A percentile compares a stretch with the other conserved stretches of the same genome.
These are phyloP conservation scores for Boechera divaricarpa DNA, from an alignment of 345 rosid genomes.

Conservation along the genomic window DNA sequence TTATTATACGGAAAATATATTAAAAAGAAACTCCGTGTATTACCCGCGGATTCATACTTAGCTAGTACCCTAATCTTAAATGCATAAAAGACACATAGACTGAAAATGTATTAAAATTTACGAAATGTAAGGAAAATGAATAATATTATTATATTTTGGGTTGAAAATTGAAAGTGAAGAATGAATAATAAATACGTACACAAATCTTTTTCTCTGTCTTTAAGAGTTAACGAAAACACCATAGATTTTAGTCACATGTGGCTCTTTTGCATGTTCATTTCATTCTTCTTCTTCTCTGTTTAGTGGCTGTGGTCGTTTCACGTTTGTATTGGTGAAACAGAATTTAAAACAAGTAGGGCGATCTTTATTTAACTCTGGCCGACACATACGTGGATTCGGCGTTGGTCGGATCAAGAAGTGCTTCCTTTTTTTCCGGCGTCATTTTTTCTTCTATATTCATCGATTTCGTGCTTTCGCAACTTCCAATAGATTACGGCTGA, in stretches of 20 bases:
- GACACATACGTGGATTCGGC: conserved; percentile 47
- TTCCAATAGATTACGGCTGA: conserved; percentile 88
- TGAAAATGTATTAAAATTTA: no score
- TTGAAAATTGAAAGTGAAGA: background rate
- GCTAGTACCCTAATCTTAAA: background rate
- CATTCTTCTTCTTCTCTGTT: conserved; percentile 20
- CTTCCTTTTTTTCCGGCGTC: conserved; percentile 51
- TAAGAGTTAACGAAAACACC: conserved; percentile 11
- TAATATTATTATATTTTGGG: background rate
- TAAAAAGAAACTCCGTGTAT: conserved; percentile 32
- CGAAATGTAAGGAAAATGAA: background rate
- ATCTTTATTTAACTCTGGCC: conserved; percentile 93
- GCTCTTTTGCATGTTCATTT: conserved; percentile 39
- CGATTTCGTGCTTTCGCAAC: conserved; percentile 54
- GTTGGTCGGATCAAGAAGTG: conserved; percentile 53
- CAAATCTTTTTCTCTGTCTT: conserved; percentile 17
- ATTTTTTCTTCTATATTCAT: conserved; percentile 31
- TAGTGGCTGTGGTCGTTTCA: conserved; percentile 6
- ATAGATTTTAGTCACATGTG: conserved; percentile 35
- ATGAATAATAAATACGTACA: conserved; percentile 15
- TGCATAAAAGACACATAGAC: background rate
- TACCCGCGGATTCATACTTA: conserved; percentile 28
- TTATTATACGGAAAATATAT: background rate
- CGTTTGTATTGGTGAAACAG: conserved; percentile 42
- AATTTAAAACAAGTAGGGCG: conserved; percentile 29